A percentile compares a stretch with the other conserved stretches of the same genome.
Evolutionary conservation across 2,329 filamentous ascomycete species (phyloP).

Genomic region (Ilyonectria destructans): DNA sequence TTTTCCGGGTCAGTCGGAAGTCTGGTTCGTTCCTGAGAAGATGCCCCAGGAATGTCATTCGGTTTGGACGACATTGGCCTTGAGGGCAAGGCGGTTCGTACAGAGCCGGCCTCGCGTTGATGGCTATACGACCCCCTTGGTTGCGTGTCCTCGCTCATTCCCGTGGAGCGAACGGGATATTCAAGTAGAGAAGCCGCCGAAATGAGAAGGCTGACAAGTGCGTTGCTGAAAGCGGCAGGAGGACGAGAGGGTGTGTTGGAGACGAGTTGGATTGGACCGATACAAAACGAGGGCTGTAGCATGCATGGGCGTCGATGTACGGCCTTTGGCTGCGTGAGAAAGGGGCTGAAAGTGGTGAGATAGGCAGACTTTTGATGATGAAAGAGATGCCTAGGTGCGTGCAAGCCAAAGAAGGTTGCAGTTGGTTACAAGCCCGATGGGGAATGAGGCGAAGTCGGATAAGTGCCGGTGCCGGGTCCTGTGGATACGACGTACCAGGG

Average conservation of each 20-base stretch:
- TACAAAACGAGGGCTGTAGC: conserved; percentile 35
- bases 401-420: conserved; percentile 40
- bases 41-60: conserved; percentile 41
- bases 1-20: conserved; percentile 46
- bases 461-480: conserved; percentile 44
- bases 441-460: conserved; percentile 46
- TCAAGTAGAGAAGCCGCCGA: conserved; percentile 20
- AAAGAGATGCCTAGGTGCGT: conserved; percentile 31
- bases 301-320: conserved; percentile 43
- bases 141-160: conserved; percentile 54
- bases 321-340: conserved; percentile 21
- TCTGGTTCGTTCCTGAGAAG: conserved; percentile 43
- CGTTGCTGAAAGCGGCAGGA: conserved; percentile 19
- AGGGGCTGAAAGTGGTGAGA: conserved; percentile 26
- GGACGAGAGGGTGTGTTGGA: conserved; percentile 30
- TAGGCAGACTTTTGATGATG: conserved; percentile 26
- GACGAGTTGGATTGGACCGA: conserved; percentile 34
- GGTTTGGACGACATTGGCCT: conserved; percentile 56
- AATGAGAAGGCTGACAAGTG: conserved; percentile 18
- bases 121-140: conserved; percentile 48
- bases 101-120: conserved; percentile 51
- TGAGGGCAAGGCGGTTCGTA: conserved; percentile 58
- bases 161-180: conserved; percentile 33
- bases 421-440: conserved; percentile 39
- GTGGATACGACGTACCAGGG: conserved; percentile 35